Evolutionary conservation across 306 rosid genomes (phyloP), one percentile per base, ranked within the genome.

Genomic region (Herpetospermum pedunculosum): DNA sequence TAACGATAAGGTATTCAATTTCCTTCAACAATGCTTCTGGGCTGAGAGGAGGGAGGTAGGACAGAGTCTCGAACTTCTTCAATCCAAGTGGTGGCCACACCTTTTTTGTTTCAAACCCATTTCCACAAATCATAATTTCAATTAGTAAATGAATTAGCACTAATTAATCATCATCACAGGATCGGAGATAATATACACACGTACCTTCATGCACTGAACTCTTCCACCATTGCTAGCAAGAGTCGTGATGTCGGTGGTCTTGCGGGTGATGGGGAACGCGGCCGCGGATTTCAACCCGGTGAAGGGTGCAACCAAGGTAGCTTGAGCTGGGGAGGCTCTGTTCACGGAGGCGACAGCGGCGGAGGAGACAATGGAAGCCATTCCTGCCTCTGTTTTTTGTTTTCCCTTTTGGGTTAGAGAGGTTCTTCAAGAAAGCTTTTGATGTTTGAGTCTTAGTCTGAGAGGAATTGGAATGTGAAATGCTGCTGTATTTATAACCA

Each of bases 31-130:
- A 78, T 15, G 41, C 4, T 0, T 9, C 70, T 0, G 0, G 0
- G 0, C 15, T 0, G 0, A 94, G 82, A 0, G 64, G 60, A 29
- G 92, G 97, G 2, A 94, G 84, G 96, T 91, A 94, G 1, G 99
- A 91, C 7, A 94, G 89, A 30, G 99, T 91, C 96, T 94, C 97
- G 23, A 81, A 91, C 82, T 84, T 86, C 96, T 78, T 84, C 85
- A 2, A 0, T 11, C 90, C 91, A 18, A 32, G 0, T 83, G 96
- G 65, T 0, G 99, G 95, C 96, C 99, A 91, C 82, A 91, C 97
- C 97, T 94, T 67, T 44, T 16, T 19, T 21, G 3, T 16, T 26
- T 9, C n/a, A n/a, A n/a, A n/a, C n/a, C 6, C 25, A 29, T 5
- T 37, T 37, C 41, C n/a, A n/a, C n/a, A n/a, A n/a, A n/a, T n/a